phyloP scores from a whole-genome alignment of 1,284 basidiomycete species.

The Cryptococcus sp. region DNA sequence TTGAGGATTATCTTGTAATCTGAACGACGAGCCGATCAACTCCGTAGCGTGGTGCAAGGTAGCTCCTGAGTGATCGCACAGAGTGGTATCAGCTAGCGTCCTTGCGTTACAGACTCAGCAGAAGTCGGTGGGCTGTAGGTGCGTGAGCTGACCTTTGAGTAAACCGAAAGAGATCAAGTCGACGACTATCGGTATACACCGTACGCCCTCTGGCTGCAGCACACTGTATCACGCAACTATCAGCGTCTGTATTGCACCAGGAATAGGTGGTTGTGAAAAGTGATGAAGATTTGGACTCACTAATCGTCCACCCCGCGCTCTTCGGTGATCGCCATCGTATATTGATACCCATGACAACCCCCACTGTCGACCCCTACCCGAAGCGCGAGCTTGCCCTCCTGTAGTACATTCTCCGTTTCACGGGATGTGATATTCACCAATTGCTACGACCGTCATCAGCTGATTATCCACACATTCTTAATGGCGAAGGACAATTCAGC shows the following conservation, averaged over 20 bases:
- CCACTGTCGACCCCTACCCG: conserved; percentile 59
- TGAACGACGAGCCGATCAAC: conserved; percentile 60
- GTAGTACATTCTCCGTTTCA: conserved; percentile 45
- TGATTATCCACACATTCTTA: not conserved
- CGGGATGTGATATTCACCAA: conserved; percentile 45
- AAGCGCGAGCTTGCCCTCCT: conserved; percentile 52
- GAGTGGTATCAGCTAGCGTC: conserved; percentile 44
- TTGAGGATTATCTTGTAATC: conserved; percentile 59
- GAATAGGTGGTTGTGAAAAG: not conserved
- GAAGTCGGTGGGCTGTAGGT: not conserved
- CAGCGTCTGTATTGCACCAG: not conserved
- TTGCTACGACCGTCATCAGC: conserved; percentile 36
- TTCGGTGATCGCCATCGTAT: conserved; percentile 59
- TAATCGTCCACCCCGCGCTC: conserved; percentile 57
- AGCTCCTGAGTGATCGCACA: conserved; percentile 52
- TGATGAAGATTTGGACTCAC: conserved; percentile 46
- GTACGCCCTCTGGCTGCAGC: conserved; percentile 41
- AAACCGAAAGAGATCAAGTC: conserved; percentile 50
- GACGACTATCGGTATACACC: conserved; percentile 49
- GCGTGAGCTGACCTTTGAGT: conserved; percentile 47
- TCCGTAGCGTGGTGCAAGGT: conserved; percentile 63
- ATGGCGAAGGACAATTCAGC: not conserved
- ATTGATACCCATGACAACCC: conserved; percentile 63
- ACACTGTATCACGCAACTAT: conserved; percentile 24
- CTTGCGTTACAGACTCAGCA: not conserved